Evolutionary conservation across 23 red algal genomes (phyloP), one percentile per base, ranked within the genome.

Genomic region (Pyropia yezoensis): DNA sequence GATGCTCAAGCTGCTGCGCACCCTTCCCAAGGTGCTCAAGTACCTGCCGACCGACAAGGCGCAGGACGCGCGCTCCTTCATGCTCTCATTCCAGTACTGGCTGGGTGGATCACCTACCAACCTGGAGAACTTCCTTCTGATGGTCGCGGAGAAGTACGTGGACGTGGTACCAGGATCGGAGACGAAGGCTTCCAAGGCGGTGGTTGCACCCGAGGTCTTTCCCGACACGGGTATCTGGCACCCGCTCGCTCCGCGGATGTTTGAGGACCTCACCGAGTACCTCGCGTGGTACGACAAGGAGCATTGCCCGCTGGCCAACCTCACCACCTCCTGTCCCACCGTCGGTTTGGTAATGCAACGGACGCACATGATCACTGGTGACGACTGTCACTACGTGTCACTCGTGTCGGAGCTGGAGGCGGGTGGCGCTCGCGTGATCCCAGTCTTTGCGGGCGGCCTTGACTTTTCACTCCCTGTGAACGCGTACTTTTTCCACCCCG

Each of bases 81-180:
- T 98, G 85, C 67, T 91, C 1, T 91, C 86, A 9, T 98, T 98
- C 75, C 94, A 98, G 51, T 98, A 98, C 74, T 98, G 94, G 94
- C 79, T 98, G 2, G 94, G 94, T 18, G 94, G 94, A 3, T 77
- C 78, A 16, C 63, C 70, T 11, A 80, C 91, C 18, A 98, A 98
- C 69, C 82, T 98, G 27, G 85, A 98, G 53, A 98, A 98, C 76
- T 90, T 98, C 62, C 71, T 98, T 16, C 85, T 98, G 39, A 98
- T 98, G 94, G 80, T 98, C 24, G 88, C 86, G 3, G 77, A 83
- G 47, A 80, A 91, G 66, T 98, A 98, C 62, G 94, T 98, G 16
- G 12, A 73, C 8, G 90, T 61, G 2, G 66, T 73, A 7, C 86
- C 86, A 13, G 32, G 20, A 66, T 65, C 60, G 0, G 39, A 32